phyloP scores from a whole-genome alignment of 2,329 filamentous ascomycete genomes.

The Aspergillus clavatus region DNA sequence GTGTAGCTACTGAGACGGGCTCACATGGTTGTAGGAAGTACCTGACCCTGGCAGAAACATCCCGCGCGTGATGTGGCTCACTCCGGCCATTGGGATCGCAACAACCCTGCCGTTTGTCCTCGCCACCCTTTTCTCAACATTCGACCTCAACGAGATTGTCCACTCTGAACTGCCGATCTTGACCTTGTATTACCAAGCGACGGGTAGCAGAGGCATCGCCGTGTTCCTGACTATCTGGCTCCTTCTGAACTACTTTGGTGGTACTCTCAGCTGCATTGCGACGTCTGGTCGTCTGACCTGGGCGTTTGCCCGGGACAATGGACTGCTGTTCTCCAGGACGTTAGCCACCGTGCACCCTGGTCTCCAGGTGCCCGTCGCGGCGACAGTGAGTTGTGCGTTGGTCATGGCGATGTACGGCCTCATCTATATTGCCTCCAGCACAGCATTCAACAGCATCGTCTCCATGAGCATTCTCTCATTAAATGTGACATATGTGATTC shows the following conservation, averaged over 20 bases:
- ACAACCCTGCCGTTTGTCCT: slow-evolving; percentile 17
- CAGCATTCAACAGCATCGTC: slow-evolving; percentile 41
- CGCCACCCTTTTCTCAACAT: slow-evolving; percentile 17
- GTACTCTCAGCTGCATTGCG: slow-evolving; percentile 12
- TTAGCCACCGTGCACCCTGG: slow-evolving; percentile 14
- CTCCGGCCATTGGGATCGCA: slow-evolving; percentile 15
- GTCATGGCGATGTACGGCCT: slow-evolving; percentile 42
- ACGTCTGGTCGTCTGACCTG: slow-evolving; percentile 10
- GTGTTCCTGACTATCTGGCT: slow-evolving; percentile 15
- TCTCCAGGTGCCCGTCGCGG: slow-evolving; percentile 34
- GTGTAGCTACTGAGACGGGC: not conserved
- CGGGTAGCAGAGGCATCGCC: slow-evolving; percentile 9
- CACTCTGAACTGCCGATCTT: slow-evolving; percentile 16
- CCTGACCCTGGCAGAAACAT: slow-evolving; percentile 17
- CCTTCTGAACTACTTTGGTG: slow-evolving; percentile 40
- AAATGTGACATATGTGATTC: slow-evolving; percentile 38
- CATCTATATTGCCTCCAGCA: slow-evolving; percentile 28
- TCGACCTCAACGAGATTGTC: slow-evolving; percentile 14
- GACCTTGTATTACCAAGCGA: slow-evolving; percentile 17
- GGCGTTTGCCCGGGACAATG: slow-evolving; percentile 10
- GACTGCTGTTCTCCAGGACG: slow-evolving; percentile 13
- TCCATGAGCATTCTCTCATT: slow-evolving; percentile 34
- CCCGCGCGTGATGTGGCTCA: slow-evolving; percentile 18
- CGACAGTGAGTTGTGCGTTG: slow-evolving; percentile 40
- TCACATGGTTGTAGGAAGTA: slow-evolving; percentile 11